Conservation (phyloP, 1,284 basidiomycete genomes). For the Papiliotrema laurentii region DNA sequence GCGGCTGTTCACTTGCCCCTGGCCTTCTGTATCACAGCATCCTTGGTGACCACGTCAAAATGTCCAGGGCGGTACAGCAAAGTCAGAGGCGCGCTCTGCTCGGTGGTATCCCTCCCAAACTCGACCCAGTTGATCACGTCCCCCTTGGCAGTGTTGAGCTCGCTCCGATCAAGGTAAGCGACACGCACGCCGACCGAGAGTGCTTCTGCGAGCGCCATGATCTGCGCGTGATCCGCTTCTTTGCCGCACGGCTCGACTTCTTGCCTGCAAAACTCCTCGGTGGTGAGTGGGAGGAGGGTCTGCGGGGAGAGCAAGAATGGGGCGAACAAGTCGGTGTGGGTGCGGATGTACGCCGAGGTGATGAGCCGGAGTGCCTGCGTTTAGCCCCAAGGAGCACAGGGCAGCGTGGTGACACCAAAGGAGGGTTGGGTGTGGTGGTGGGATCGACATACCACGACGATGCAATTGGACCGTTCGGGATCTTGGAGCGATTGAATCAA, state of each 20-base stretch:
- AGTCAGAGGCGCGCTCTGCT: conserved; percentile 45
- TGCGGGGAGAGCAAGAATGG: conserved; percentile 73
- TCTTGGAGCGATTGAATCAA: conserved; percentile 42
- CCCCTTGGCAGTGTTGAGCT: conserved; percentile 27
- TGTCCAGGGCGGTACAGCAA: conserved; percentile 75
- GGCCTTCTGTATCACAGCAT: conserved; percentile 8
- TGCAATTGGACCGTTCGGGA: conserved; percentile 42
- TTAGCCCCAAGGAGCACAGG: neutral
- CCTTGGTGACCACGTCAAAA: conserved; percentile 61
- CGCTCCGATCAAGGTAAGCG: conserved; percentile 69
- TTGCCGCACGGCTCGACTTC: conserved; percentile 75
- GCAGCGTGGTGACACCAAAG: neutral
- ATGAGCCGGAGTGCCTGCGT: conserved; percentile 60
- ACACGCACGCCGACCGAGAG: conserved; percentile 65
- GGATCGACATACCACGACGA: conserved; percentile 52
- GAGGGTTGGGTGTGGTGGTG: conserved; percentile 39
- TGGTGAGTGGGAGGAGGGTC: conserved; percentile 57
- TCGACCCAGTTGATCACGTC: conserved; percentile 57
- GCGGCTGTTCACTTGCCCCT: neutral
- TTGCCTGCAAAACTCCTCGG: conserved; percentile 65
- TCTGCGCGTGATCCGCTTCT: conserved; percentile 85
- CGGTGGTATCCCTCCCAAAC: conserved; percentile 55
- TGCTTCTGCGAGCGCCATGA: conserved; percentile 69
- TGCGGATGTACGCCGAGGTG: conserved; percentile 74
- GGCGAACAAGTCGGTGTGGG: conserved; percentile 60